phyloP scores from a whole-genome alignment of 805 yeast genomes.

The Middelhovenomyces tepae region DNA sequence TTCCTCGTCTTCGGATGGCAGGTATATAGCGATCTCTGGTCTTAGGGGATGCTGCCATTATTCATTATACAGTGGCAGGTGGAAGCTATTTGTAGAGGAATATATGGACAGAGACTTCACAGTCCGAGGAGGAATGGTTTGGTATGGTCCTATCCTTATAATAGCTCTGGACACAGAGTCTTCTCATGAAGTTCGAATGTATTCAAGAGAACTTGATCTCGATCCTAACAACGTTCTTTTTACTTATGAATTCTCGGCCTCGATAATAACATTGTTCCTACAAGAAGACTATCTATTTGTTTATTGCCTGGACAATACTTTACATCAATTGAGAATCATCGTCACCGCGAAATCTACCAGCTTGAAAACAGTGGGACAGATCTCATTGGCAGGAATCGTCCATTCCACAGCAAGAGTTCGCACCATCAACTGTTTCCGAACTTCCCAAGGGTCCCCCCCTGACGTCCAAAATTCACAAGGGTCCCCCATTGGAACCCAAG shows the following conservation, averaged over 20 bases:
- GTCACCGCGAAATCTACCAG: conserved; percentile 8
- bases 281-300: conserved; percentile 26
- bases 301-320: conserved; percentile 24
- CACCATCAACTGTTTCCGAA: conserved; percentile 22
- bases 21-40: conserved; percentile 43
- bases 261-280: conserved; percentile 25
- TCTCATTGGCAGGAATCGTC: conserved; percentile 29
- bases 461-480: too few relatives aligned
- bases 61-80: conserved; percentile 32
- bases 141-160: conserved; percentile 31
- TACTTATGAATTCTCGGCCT: conserved; percentile 22
- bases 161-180: conserved; percentile 25
- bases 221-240: conserved; percentile 26
- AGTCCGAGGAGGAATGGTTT: conserved; percentile 31
- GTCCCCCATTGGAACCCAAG: too few relatives aligned
- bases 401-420: conserved; percentile 33
- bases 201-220: conserved; percentile 28
- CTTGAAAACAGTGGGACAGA: conserved; percentile 25
- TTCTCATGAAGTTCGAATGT: conserved; percentile 26
- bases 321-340: conserved; percentile 22
- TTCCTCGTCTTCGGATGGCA: conserved; percentile 40
- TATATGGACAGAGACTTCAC: conserved; percentile 27
- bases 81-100: conserved; percentile 38
- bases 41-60: conserved; percentile 38
- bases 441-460: too few relatives aligned